phyloP scores from a whole-genome alignment of 2,329 filamentous ascomycete genomes.

The Talaromyces islandicus region DNA sequence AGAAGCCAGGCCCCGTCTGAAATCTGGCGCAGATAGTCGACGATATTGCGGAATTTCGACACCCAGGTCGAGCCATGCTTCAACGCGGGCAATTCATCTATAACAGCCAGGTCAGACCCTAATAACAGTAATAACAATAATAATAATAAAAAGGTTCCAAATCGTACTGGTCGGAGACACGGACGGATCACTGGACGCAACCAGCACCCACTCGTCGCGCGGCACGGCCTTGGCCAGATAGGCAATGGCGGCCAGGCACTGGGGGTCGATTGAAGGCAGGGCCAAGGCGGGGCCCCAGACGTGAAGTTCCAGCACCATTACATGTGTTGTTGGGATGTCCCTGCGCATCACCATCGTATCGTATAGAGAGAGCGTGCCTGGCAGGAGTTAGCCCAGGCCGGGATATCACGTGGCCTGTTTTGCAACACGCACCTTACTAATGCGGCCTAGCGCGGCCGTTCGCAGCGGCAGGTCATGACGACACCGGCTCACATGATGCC shows the following conservation, averaged over 20 bases:
- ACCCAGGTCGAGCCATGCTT: constrained; percentile 50
- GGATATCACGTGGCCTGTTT: neutral
- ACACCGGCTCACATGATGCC: neutral
- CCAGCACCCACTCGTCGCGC: constrained; percentile 58
- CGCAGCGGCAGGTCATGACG: neutral
- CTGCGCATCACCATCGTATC: neutral
- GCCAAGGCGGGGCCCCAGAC: constrained; percentile 87
- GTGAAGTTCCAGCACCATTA: constrained; percentile 67
- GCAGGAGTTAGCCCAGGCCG: neutral
- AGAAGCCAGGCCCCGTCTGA: constrained; percentile 46
- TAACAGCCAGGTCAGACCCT: neutral
- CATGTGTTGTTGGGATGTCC: constrained; percentile 13
- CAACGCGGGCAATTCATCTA: constrained; percentile 54
- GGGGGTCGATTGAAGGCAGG: constrained; percentile 82
- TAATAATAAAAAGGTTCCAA: neutral
- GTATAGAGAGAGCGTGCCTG: too few species aligned
- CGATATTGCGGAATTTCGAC: constrained; percentile 49
- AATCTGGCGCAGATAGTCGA: constrained; percentile 43
- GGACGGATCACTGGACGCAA: constrained; percentile 67
- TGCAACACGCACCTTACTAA: neutral
- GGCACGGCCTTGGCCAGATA: constrained; percentile 64
- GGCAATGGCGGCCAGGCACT: constrained; percentile 78
- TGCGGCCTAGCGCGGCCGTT: neutral
- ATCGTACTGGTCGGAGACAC: constrained; percentile 58
- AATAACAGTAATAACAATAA: neutral